phyloP scores from a whole-genome alignment of 768 basidiomycete species.

The Rhizopogon rudus region DNA sequence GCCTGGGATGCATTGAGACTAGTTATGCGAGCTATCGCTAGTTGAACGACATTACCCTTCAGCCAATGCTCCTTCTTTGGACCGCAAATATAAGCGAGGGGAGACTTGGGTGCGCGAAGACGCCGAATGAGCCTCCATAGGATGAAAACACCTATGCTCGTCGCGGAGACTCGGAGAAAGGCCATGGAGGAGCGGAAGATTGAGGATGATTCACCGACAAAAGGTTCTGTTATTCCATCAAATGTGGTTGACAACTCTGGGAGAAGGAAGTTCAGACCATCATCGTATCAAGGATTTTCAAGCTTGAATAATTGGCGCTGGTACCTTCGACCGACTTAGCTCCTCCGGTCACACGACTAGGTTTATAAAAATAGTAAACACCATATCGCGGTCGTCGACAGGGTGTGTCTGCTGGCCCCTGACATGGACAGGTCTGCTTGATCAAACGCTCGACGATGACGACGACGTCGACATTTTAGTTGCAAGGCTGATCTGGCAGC shows the following conservation, averaged over 20 bases:
- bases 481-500: no score
- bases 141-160: conserved; percentile 6
- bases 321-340: no score
- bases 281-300: no score
- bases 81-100: conserved; percentile 21
- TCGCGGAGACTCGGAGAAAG: conserved; percentile 3
- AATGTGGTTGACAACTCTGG: neutral
- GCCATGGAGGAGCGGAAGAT: neutral
- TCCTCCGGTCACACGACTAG: no score
- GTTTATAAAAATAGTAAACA: no score
- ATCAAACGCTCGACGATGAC: no score
- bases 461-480: no score
- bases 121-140: conserved; percentile 14
- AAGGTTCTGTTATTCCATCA: neutral
- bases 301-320: no score
- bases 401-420: no score
- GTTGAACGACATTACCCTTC: conserved; percentile 15
- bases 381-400: no score
- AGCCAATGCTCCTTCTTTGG: conserved; percentile 32
- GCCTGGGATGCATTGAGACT: conserved; percentile 14
- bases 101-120: conserved; percentile 4
- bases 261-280: neutral
- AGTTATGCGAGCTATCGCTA: no score
- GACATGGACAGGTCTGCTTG: no score
- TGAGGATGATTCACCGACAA: neutral